phyloP scores from a whole-genome alignment of 2,329 filamentous ascomycete genomes.

The Talaromyces funiculosus region DNA sequence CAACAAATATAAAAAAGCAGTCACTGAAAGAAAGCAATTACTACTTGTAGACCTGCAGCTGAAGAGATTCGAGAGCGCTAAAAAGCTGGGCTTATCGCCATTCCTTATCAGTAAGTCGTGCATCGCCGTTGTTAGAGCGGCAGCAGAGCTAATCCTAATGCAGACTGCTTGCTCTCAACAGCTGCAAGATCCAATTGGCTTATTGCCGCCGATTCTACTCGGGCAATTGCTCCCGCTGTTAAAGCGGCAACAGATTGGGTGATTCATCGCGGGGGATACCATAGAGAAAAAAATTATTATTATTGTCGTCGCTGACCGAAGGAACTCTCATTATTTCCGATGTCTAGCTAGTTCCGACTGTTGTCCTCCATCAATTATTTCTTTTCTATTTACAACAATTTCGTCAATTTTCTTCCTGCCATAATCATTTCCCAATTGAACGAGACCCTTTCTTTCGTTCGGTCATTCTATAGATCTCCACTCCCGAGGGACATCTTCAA shows the following conservation, averaged over 20 bases:
- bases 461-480: neutral
- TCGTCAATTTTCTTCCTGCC: neutral
- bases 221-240: neutral
- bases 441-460: neutral
- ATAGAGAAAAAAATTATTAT: neutral
- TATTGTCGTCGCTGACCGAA: slow-evolving; percentile 13
- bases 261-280: slow-evolving; percentile 8
- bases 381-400: neutral
- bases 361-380: neutral
- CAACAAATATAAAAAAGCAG: neutral
- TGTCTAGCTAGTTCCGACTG: slow-evolving; percentile 5
- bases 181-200: neutral
- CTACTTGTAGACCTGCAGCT: neutral
- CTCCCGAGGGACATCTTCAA: neutral
- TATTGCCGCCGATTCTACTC: neutral
- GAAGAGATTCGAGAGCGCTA: neutral
- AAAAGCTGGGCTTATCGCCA: neutral
- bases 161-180: neutral
- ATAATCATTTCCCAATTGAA: neutral
- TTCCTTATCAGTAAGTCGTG: slow-evolving; percentile 9
- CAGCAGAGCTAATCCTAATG: neutral
- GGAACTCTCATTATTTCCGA: slow-evolving; percentile 2
- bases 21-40: neutral
- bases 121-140: slow-evolving; percentile 1
- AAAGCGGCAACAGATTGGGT: slow-evolving; percentile 4